These are phyloP conservation scores for Allantophomopsis lycopodina DNA, from an alignment of 2,329 filamentous ascomycete species.

Conservation along the genomic window DNA sequence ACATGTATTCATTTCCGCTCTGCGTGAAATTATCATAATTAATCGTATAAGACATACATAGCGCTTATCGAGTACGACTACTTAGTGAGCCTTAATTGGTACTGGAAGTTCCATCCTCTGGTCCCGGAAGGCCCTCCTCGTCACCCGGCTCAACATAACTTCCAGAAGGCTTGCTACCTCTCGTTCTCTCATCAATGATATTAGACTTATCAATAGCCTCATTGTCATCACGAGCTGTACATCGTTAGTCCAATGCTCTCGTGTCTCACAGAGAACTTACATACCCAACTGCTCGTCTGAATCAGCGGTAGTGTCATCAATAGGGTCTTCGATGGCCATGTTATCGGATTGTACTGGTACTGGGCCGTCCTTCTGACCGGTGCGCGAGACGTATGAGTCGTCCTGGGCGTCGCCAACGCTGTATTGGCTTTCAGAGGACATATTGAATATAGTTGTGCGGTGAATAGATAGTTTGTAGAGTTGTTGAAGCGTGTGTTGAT, in stretches of 20 bases:
- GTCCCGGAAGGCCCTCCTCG: conserved; percentile 11
- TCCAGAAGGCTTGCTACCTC: conserved; percentile 6
- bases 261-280: not conserved
- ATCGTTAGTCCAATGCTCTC: no score
- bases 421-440: no score
- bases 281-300: conserved; percentile 18
- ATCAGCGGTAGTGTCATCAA: conserved; percentile 16
- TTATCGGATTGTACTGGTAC: conserved; percentile 19
- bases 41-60: no score
- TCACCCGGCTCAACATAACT: conserved; percentile 14
- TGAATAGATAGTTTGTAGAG: no score
- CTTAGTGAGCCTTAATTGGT: no score
- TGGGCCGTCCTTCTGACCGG: conserved; percentile 10
- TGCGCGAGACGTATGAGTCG: conserved; percentile 21
- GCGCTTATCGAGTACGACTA: no score
- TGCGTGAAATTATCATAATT: no score
- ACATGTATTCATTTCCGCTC: no score
- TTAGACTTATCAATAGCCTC: conserved; percentile 16
- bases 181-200: conserved; percentile 11
- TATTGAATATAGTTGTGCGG: no score
- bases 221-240: conserved; percentile 12
- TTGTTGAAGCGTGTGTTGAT: no score
- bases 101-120: conserved; percentile 5
- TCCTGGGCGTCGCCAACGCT: conserved; percentile 10
- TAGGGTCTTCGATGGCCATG: conserved; percentile 16